Evolutionary conservation across 2,329 filamentous ascomycete species (phyloP), one percentile per base, ranked within the genome.

Genomic region (Aaosphaeria arxii): DNA sequence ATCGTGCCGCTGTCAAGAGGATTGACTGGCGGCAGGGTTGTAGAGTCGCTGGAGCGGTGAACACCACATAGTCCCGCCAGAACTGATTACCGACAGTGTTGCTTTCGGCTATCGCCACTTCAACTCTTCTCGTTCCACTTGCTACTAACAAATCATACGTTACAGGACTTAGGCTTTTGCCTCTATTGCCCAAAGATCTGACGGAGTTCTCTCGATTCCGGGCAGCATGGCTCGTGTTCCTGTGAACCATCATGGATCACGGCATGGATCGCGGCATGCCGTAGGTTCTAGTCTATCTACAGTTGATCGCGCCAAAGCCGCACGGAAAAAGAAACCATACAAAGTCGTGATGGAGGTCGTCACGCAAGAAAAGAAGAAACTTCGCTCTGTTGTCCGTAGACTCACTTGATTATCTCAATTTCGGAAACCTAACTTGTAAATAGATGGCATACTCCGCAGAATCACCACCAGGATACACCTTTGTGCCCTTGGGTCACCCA

Each of bases 291-390:
- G 53, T 43, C 39, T 57, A 29, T 47, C 49, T 39, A 45, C 53
- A 35, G 48, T 58, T 52, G 58, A 63, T 31, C 59, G 60, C 43
- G 47, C 57, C 42, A 60, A 54, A 42, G 54, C 62, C 36, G 53
- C 42, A 35, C 48, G 54, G 36, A 55, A 55, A 52, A 74, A 75
- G 51, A 75, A 77, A 51, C 67, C 70, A 1, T 78, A 84, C 66
- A 84, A 83, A 61, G 77, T 84, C 43, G 74, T 85, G 30, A 70
- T 84, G 48, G 79, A 83, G 62, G 75, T 73, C 11, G 71, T 84
- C 41, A 77, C 80, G 3, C 78, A 80, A 52, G 79, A 81, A 61
- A 83, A 83, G 68, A 82, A 79, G 61, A 84, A 81, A 58, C 72
- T 84, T 42, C 74, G 77, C 45, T 77, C 78, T 51, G 62, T 69